phyloP scores from a whole-genome alignment of 768 basidiomycete genomes.

The Russula sp. region DNA sequence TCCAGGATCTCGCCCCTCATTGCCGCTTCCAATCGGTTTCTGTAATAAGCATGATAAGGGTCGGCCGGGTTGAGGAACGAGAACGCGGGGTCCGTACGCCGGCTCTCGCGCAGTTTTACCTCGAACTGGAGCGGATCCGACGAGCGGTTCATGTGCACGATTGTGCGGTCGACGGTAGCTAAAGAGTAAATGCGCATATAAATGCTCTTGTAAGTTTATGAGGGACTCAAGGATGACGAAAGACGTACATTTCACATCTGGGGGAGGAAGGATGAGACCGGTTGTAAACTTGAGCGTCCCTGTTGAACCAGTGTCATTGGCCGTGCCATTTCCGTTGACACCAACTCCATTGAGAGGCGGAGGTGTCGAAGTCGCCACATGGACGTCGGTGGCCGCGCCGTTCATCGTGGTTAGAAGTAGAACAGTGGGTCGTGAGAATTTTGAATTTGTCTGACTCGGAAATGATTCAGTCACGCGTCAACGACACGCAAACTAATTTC shows the following conservation, averaged over 20 bases:
- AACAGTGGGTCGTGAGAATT: conserved; percentile 26
- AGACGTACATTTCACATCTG: conserved; percentile 85
- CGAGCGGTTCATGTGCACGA: conserved; percentile 87
- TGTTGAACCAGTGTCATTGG: conserved; percentile 37
- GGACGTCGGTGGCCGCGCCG: conserved; percentile 13
- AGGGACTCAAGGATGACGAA: conserved; percentile 6
- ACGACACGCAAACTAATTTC: background rate
- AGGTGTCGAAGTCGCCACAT: conserved; percentile 10
- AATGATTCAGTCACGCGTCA: background rate
- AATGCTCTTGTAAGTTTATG: conserved; percentile 1
- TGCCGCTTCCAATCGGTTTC: conserved; percentile 84
- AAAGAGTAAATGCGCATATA: conserved; percentile 16
- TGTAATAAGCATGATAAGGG: conserved; percentile 98
- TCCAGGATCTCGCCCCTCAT: conserved; percentile 71
- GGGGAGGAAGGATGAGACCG: conserved; percentile 93
- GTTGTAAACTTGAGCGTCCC: conserved; percentile 55
- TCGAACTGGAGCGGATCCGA: conserved; percentile 91
- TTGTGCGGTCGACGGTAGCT: conserved; percentile 97
- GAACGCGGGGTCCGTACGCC: conserved; percentile 96
- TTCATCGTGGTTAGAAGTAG: conserved; percentile 29
- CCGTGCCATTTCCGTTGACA: conserved; percentile 43
- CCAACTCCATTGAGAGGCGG: conserved; percentile 44
- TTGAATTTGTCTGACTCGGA: background rate
- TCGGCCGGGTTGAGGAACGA: conserved; percentile 96
- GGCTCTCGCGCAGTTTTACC: conserved; percentile 95